phyloP scores from a whole-genome alignment of 805 yeast species.

The Kodamaea neixiangensis region DNA sequence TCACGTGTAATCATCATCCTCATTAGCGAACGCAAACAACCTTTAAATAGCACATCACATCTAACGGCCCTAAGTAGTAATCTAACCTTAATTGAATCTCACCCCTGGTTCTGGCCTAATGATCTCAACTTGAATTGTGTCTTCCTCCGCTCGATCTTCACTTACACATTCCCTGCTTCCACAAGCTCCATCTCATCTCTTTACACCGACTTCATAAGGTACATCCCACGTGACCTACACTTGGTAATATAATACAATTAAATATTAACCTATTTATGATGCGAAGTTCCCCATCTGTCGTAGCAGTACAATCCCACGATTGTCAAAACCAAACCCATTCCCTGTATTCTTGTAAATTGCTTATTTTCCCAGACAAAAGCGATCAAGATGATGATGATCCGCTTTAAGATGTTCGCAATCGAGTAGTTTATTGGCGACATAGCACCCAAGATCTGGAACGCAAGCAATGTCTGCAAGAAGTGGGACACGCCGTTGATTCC shows the following conservation, averaged over 20 bases:
- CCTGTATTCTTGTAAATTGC: conserved; percentile 30
- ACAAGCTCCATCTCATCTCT: neutral
- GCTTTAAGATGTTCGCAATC: conserved; percentile 73
- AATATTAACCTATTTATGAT: conserved; percentile 4
- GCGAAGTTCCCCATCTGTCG: conserved; percentile 40
- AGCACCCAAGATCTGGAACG: conserved; percentile 72
- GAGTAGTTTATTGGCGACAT: conserved; percentile 78
- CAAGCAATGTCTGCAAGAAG: conserved; percentile 70
- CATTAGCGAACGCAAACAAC: too few species aligned
- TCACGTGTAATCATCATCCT: neutral
- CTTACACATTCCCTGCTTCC: neutral
- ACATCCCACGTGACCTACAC: too few species aligned
- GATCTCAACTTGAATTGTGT: neutral
- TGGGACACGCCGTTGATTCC: conserved; percentile 68
- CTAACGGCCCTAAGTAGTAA: neutral
- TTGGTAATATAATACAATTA: neutral
- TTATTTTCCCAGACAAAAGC: conserved; percentile 66
- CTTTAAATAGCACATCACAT: too few species aligned
- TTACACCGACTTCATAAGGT: too few species aligned
- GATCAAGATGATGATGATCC: conserved; percentile 68
- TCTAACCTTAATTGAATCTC: neutral
- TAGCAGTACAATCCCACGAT: conserved; percentile 43
- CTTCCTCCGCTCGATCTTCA: neutral
- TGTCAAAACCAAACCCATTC: conserved; percentile 38
- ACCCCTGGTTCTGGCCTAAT: neutral